Base-by-base conservation (phyloP, 2,329 filamentous ascomycete species). In the Massarina eburnea region DNA sequence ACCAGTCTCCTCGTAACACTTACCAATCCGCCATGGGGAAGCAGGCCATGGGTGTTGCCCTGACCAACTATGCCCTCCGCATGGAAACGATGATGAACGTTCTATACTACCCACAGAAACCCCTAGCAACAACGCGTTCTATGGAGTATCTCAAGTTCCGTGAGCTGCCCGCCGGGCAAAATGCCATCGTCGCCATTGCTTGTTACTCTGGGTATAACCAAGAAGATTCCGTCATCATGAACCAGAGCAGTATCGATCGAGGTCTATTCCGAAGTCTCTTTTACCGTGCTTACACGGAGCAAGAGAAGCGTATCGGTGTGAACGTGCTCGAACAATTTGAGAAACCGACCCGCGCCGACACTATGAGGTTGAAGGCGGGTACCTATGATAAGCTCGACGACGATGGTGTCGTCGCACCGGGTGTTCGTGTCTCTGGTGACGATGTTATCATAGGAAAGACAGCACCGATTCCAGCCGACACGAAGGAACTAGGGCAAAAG, bases 11-110 rank as follows among this genome's bases (percentile, higher is more conserved):
- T 57, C 88, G 94, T 87, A 99, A 99, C 69, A 97, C 92, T 3
- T 99, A 96, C 72, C 92, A 97, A 75, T 96, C 92, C 62, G 94
- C 94, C 68, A 99, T 99, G 94, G 94, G 95, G 78, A 99, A 99
- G 75, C 94, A 99, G 81, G 94, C 94, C 52, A 99, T 99, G 95
- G 94, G 95, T 67, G 91, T 97, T 61, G 96, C 96, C 76, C 80
- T 99, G 45, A 99, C 95, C 10, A 99, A 99, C 69, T 99, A 95
- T 71, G 86, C 89, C 32, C 85, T 92, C 51, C 91, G 94, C 54
- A 97, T 99, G 92, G 94, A 99, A 67, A 99, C 94, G 4, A 99
- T 99, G 94, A 88, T 92, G 61, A 99, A 99, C 62, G 95, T 99
- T 67, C 83, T 99, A 3, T 99, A 99, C 74, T 99, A 99, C 64